Base-by-base conservation (phyloP, 1,284 basidiomycete species). In the Apiotrichum siamense region DNA sequence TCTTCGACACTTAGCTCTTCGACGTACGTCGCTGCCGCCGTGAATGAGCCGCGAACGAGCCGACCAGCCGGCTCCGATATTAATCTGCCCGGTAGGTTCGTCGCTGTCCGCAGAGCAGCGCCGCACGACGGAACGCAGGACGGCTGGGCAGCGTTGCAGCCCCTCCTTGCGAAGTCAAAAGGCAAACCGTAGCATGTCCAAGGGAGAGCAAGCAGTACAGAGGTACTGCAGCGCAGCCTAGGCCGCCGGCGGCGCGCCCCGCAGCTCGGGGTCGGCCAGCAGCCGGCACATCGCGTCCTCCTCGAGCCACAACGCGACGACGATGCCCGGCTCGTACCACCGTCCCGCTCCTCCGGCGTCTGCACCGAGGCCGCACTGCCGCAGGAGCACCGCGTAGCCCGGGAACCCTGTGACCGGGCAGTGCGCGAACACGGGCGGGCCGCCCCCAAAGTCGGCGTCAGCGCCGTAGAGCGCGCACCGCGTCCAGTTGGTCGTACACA, bases 401-500 rank as follows among this genome's bases (percentile, higher is more conserved):
- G 45, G 45, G 23, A 55, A 52, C 3, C 32, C 50, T 15, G 23
- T 12, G 3, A 55, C 54, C 23, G 49, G 47, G 37, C 49, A 49
- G 35, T 52, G 54, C 18, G 74, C 72, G 45, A 65, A 64, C 32
- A 58, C 49, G 15, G 76, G 71, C 24, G 45, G 41, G 5, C 55
- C 59, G 3, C 61, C 62, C 6, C 74, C 75, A 55, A 76, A 77
- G 56, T 77, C 74, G 10, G 77, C 58, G 20, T 69, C 66, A 10
- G 10, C 23, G 32, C 10, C 37, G 35, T 75, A 73, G n/a, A 71
- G 59, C 6, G 67, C 72, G 13, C 72, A 59, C n/a, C 68, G 54
- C 29, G 75, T 54, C 77, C 77, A 79, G 39, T 73, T 74, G 11
- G 76, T 77, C 13, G 74, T 63, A 20, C 31, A 78, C 69, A 17